Evolutionary conservation across 2,329 filamentous ascomycete species (phyloP).

Genomic region (Dactylellina cionopaga): DNA sequence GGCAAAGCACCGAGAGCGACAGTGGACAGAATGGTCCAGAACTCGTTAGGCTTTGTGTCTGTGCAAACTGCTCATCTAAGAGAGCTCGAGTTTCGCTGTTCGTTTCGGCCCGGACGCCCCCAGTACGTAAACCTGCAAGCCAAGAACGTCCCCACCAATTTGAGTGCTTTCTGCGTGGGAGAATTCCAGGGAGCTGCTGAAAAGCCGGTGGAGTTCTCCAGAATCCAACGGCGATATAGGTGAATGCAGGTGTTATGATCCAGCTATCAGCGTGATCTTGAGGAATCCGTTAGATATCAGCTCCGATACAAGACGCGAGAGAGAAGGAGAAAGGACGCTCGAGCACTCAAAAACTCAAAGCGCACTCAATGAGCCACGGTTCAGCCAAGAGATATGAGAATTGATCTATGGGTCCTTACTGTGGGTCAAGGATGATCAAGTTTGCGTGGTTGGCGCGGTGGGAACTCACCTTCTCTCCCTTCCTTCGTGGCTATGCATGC

Average conservation of each 20-base stretch:
- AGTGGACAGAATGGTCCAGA: conserved; percentile 46
- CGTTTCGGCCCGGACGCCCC: conserved; percentile 47
- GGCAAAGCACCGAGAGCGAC: conserved; percentile 5
- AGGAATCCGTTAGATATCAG: background rate
- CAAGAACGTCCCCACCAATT: conserved; percentile 43
- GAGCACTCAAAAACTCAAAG: too few species aligned
- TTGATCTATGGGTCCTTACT: background rate
- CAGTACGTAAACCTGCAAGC: conserved; percentile 30
- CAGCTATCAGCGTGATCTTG: conserved; percentile 2
- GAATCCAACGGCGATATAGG: conserved; percentile 40
- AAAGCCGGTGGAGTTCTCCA: conserved; percentile 38
- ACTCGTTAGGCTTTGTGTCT: conserved; percentile 3
- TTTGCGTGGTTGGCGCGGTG: conserved; percentile 24
- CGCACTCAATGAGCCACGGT: conserved; percentile 1
- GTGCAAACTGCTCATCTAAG: conserved; percentile 34
- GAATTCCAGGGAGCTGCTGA: conserved; percentile 10
- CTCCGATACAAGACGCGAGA: background rate
- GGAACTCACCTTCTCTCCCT: conserved; percentile 7
- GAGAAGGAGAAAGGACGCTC: background rate
- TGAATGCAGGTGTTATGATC: conserved; percentile 15
- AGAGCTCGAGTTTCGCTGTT: conserved; percentile 42
- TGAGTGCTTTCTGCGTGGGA: conserved; percentile 41
- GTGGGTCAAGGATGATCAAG: background rate
- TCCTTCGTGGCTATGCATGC: conserved; percentile 34
- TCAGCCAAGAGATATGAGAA: conserved; percentile 3